A percentile compares a stretch with the other conserved stretches of the same genome.
phyloP scores from a whole-genome alignment of 306 rosid genomes.

The Rosa persica region DNA sequence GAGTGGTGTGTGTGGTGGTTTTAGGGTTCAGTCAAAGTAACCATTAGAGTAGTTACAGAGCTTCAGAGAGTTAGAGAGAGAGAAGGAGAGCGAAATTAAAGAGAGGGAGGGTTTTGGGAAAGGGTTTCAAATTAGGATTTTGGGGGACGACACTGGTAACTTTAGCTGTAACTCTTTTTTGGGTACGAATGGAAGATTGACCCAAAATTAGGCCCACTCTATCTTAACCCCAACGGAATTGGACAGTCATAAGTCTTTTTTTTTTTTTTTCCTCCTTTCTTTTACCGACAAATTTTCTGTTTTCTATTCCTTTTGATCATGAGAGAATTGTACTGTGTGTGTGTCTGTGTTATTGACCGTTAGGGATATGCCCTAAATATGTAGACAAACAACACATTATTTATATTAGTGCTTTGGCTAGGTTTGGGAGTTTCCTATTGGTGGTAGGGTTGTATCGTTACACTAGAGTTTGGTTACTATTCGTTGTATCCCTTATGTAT shows the following conservation, averaged over 20 bases:
- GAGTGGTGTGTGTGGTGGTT: not conserved
- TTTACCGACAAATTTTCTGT: no score
- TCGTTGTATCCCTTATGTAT: no score
- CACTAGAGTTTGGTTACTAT: no score
- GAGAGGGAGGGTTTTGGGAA: slow-evolving; percentile 24
- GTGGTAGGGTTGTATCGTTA: no score
- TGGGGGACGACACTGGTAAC: not conserved
- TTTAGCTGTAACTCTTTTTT: not conserved
- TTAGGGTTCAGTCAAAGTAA: slow-evolving; percentile 31
- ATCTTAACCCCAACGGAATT: not conserved
- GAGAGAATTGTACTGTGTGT: no score
- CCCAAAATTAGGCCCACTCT: not conserved
- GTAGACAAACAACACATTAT: no score
- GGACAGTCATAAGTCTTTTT: no score
- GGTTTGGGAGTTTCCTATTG: no score
- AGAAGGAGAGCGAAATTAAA: not conserved
- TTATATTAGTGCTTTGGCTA: no score
- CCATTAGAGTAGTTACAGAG: slow-evolving; percentile 28
- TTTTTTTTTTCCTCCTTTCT: not conserved
- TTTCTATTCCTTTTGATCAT: no score
- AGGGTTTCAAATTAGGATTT: slow-evolving; percentile 1
- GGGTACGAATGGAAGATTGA: not conserved
- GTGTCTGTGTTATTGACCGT: no score
- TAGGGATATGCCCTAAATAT: no score
- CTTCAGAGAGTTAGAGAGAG: not conserved